Evolutionary conservation across 140 eudicot genomes (phyloP).

Genomic region (Anethum foeniculum): DNA sequence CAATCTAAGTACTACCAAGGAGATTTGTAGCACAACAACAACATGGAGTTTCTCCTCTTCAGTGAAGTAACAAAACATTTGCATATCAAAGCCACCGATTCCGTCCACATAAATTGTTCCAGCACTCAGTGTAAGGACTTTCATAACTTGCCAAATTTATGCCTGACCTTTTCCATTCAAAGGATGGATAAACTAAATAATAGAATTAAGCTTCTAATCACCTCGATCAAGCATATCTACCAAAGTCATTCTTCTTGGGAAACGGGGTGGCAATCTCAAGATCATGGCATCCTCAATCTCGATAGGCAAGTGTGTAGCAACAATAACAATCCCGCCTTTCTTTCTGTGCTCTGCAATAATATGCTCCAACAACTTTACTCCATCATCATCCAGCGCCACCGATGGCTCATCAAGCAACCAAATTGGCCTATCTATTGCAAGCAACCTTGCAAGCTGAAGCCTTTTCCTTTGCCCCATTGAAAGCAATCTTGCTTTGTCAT

Average conservation of each 20-base stretch:
- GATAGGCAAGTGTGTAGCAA: constrained; percentile 83
- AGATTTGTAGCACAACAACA: background rate
- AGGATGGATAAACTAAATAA: background rate
- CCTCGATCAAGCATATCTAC: constrained; percentile 94
- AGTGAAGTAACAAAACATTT: background rate
- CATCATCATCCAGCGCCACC: constrained; percentile 88
- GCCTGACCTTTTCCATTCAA: background rate
- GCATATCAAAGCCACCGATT: no score
- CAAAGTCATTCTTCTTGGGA: constrained; percentile 83
- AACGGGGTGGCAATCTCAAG: constrained; percentile 83
- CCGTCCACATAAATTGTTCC: background rate
- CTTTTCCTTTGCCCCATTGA: constrained; percentile 96
- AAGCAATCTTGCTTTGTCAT: constrained; percentile 85
- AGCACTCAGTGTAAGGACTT: background rate
- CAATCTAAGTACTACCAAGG: background rate
- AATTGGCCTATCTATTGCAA: constrained; percentile 90
- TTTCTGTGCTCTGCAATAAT: constrained; percentile 79
- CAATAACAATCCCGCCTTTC: constrained; percentile 86
- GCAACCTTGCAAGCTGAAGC: constrained; percentile 78
- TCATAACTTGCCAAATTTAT: background rate
- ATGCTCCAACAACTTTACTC: constrained; percentile 74
- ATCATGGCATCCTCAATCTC: constrained; percentile 73
- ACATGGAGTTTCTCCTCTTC: background rate
- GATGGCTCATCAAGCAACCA: constrained; percentile 99
- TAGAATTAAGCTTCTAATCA: constrained; percentile 15